A percentile compares a stretch with the other conserved stretches of the same genome.
These are phyloP conservation scores for Kingdonia uniflora DNA, from an alignment of 164 flowering plant species.

Conservation along the genomic window DNA sequence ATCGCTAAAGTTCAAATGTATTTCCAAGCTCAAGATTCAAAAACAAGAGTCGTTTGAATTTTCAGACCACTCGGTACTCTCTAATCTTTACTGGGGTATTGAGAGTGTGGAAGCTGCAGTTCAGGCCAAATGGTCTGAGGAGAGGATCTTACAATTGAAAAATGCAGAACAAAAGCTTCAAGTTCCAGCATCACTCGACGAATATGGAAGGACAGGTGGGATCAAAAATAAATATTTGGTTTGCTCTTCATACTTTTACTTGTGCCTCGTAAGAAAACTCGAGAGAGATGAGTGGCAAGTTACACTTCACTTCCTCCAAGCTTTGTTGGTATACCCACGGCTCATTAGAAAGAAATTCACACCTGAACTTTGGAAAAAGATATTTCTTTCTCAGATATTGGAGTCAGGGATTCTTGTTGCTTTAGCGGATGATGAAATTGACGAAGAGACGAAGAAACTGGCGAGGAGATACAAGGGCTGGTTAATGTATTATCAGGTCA, in stretches of 20 bases:
- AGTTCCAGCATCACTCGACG: conserved; percentile 57
- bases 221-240: conserved; percentile 39
- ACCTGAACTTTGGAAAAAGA: conserved; percentile 33
- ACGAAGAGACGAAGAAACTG: conserved; percentile 26
- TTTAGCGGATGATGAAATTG: conserved; percentile 15
- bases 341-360: conserved; percentile 33
- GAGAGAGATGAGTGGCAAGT: conserved; percentile 61
- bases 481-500: conserved; percentile 56
- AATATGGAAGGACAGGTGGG: conserved; percentile 46
- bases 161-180: conserved; percentile 63
- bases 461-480: conserved; percentile 61
- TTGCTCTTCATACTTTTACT: conserved; percentile 53
- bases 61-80: conserved; percentile 46
- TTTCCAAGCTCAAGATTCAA: conserved; percentile 26
- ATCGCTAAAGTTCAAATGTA: conserved; percentile 34
- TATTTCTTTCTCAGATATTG: conserved; percentile 18
- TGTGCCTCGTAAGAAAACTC: conserved; percentile 43
- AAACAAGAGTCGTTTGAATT: conserved; percentile 50
- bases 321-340: conserved; percentile 42
- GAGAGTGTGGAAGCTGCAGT: conserved; percentile 43
- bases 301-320: conserved; percentile 64
- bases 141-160: conserved; percentile 21
- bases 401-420: conserved; percentile 1
- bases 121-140: conserved; percentile 22
- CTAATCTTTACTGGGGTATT: conserved; percentile 75